Evolutionary conservation across 192 early-diverging fungal species (phyloP), one percentile per base, ranked within the genome.

Genomic region (Coemansia biformis): DNA sequence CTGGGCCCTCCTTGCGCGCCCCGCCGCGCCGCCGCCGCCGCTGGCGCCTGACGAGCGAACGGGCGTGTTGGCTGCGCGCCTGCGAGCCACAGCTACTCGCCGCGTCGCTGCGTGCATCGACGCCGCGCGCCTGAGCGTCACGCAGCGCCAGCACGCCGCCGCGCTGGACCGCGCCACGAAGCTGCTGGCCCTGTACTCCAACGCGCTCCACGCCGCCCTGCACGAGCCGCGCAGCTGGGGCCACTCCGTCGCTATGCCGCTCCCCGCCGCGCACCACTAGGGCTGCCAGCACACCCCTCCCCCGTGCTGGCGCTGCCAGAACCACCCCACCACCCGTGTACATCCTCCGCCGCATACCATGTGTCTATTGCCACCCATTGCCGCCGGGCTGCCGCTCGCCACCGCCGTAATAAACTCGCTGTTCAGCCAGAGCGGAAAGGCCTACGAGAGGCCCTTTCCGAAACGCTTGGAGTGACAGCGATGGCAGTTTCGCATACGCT

Each of bases 91-190:
- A 4, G 70, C 70, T 0, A 43, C 50, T 14, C 48, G 28, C 37
- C 70, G 70, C 22, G 57, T 73, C 54, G 57, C 59, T 9, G 54
- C 63, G 9, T 65, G 52, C 35, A 33, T 73, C n/a, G 52, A 43
- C n/a, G 38, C 70, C 8, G 38, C 63, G 10, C 33, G 54, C 19
- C 51, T 66, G 11, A 54, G 43, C 33, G 58, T 66, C 33, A 66
- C 70, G 1, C 70, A 56, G 42, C 51, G 70, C 13, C 70, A 73
- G 51, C 70, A 66, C 54, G 58, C 62, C 28, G 58, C 53, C n/a
- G 51, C 63, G 29, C 41, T 59, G 28, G 70, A 59, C 35, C 47
- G 58, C 14, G 70, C 70, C 9, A 61, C 54, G 38, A 41, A 44
- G 22, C 40, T 73, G 46, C 48, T 73, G 29, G 41, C 53, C 0